These are phyloP conservation scores for Aurifilum marmelostoma DNA, from an alignment of 2,329 filamentous ascomycete species.

Conservation along the genomic window DNA sequence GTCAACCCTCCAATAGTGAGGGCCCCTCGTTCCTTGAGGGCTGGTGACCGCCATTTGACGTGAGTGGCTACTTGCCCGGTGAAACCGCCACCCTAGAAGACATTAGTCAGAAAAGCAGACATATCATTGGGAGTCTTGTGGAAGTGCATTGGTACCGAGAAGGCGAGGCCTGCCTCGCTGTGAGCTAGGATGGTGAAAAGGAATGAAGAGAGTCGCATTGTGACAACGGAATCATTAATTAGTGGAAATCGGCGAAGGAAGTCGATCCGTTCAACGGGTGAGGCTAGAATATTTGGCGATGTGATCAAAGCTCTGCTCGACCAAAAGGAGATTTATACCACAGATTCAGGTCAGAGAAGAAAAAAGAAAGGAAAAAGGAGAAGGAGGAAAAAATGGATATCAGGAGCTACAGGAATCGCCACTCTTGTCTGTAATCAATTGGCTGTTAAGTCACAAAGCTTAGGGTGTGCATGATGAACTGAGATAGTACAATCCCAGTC, in stretches of 20 bases:
- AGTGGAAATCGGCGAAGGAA: not conserved
- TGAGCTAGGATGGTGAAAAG: constrained; percentile 21
- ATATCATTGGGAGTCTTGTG: not conserved
- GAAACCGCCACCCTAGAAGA: constrained; percentile 20
- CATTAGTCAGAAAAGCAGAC: constrained; percentile 8
- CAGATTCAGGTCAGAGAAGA: not conserved
- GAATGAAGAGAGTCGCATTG: constrained; percentile 17
- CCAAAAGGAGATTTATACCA: not conserved
- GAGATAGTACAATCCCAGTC: constrained; percentile 18
- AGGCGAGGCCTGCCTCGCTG: constrained; percentile 25
- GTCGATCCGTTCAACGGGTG: constrained; percentile 17
- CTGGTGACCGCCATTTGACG: constrained; percentile 2
- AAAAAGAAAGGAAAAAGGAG: not conserved
- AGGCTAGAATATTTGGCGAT: constrained; percentile 1
- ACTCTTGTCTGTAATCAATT: not conserved
- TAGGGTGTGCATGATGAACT: constrained; percentile 16
- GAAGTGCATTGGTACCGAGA: constrained; percentile 18
- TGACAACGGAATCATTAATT: not conserved
- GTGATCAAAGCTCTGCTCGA: not conserved
- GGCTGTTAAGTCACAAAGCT: not conserved
- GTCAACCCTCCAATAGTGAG: constrained; percentile 25
- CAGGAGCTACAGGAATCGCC: too few relatives aligned
- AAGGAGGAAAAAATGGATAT: not conserved
- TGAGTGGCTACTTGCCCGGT: constrained; percentile 17
- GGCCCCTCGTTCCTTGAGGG: constrained; percentile 16